Conservation (phyloP, 228 moss, liverwort and hornwort species). For the Sphagnum magellanicum region DNA sequence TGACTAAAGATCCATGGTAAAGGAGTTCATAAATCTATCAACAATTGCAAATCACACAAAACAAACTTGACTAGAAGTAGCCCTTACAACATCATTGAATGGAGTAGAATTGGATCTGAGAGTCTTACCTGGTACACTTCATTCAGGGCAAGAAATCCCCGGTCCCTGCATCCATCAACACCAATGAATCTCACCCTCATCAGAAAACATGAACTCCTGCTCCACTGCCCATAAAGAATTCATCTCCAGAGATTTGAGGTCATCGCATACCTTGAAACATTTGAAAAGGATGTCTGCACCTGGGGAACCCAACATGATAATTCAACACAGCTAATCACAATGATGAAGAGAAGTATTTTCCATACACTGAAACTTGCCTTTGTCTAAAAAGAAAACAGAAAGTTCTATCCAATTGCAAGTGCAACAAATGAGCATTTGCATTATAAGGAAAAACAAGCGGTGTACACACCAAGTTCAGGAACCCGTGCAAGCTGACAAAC, state of each 20-base stretch:
- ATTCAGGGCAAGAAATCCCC: conserved; percentile 35
- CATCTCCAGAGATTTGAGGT: too few relatives aligned
- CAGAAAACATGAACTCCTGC: not conserved
- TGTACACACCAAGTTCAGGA: conserved; percentile 46
- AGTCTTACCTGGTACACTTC: conserved; percentile 47
- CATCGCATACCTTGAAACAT: conserved; percentile 33
- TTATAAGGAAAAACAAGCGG: conserved; percentile 1
- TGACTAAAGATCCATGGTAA: too few relatives aligned
- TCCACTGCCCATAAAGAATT: too few relatives aligned
- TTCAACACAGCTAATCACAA: too few relatives aligned
- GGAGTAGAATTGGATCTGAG: not conserved
- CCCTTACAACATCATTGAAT: too few relatives aligned
- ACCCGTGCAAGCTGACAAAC: conserved; percentile 72
- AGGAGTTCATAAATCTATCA: too few relatives aligned
- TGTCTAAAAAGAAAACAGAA: too few relatives aligned
- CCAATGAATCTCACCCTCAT: not conserved
- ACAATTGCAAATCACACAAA: too few relatives aligned
- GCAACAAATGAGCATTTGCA: not conserved
- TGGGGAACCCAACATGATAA: conserved; percentile 1
- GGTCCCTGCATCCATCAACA: conserved; percentile 29
- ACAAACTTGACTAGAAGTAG: too few relatives aligned
- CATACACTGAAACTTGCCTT: too few relatives aligned
- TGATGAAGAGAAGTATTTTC: too few relatives aligned
- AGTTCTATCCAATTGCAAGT: not conserved
- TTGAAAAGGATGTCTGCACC: conserved; percentile 41